Evolutionary conservation across 805 yeast genomes (phyloP), one percentile per base, ranked within the genome.

Genomic region (Blastobotrys muscicola): DNA sequence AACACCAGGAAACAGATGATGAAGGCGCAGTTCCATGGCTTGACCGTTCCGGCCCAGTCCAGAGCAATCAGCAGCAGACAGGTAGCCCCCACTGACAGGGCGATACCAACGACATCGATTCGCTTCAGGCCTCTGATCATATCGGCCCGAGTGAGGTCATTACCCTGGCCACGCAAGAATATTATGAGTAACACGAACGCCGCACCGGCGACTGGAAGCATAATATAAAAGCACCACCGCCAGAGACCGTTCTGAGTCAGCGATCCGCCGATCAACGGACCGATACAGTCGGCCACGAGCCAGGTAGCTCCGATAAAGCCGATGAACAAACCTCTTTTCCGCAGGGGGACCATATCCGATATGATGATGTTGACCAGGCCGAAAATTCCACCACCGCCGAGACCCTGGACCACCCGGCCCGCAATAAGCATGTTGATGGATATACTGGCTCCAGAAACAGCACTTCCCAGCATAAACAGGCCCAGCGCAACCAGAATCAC

Each of bases 371-470:
- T 64, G 6, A 68, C 70, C 58, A 76, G 62, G 1, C 77, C 63
- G 50, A 74, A 78, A 33, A 80, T 69, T 20, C 81, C 80, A 33
- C 82, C 78, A 10, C 79, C 84, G n/a, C 86, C 87, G 31, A 77
- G 54, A 41, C 87, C 87, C 44, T 76, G 76, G 10, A 80, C 60
- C 7, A 75, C 78, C 56, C 86, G 64, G 1, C 83, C 85, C 2
- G 75, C 84, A 47, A 80, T 80, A 36, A 80, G 61, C 72, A 74
- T 72, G 50, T 70, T 65, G 77, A 80, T 79, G 15, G 36, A 40
- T 23, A 16, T 41, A 33, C 49, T 39, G 15, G 50, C 49, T 1
- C 80, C 86, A 40, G 70, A 64, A 5, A 70, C 41, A 4, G 67
- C 50, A 43, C 71, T 67, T 9, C 74, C 74, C 7, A 67, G 20